A percentile compares a stretch with the other conserved stretches of the same genome.
These are phyloP conservation scores for Agroathelia rolfsii DNA, from an alignment of 1,284 basidiomycete species.

Conservation along the genomic window DNA sequence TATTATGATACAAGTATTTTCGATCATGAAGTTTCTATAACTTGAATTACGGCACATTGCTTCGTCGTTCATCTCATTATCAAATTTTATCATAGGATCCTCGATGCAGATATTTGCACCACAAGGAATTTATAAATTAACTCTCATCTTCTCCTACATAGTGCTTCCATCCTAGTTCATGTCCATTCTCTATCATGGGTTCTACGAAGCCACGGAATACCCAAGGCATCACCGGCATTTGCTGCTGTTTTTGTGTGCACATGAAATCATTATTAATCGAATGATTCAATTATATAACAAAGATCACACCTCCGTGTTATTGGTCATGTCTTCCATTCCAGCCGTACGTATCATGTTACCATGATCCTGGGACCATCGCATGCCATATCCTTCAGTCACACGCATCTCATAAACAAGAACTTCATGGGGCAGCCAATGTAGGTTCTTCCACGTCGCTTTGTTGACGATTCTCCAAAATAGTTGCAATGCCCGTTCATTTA, in stretches of 20 bases:
- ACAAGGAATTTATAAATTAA: too few relatives aligned
- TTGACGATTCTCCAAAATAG: slow-evolving; percentile 43
- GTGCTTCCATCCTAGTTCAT: slow-evolving; percentile 48
- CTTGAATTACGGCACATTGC: too few relatives aligned
- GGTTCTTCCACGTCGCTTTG: slow-evolving; percentile 41
- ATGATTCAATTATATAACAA: too few relatives aligned
- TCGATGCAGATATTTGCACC: too few relatives aligned
- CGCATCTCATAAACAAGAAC: slow-evolving; percentile 49
- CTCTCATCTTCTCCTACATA: too few relatives aligned
- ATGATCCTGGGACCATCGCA: slow-evolving; percentile 50
- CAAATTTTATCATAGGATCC: too few relatives aligned
- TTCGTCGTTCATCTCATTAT: too few relatives aligned
- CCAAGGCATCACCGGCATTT: slow-evolving; percentile 26
- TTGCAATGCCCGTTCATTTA: slow-evolving; percentile 38
- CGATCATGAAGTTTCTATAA: too few relatives aligned
- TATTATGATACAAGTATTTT: too few relatives aligned
- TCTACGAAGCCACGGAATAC: slow-evolving; percentile 51
- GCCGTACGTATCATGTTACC: slow-evolving; percentile 12
- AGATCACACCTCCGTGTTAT: neutral
- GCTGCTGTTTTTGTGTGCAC: too few relatives aligned
- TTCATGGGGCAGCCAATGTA: slow-evolving; percentile 51
- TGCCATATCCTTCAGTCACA: slow-evolving; percentile 47
- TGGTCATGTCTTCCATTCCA: neutral
- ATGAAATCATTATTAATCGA: too few relatives aligned
- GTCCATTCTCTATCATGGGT: slow-evolving; percentile 54